Percentiles rank a stretch among this genome's conserved stretches.
phyloP scores from a whole-genome alignment of 352 stramenopile genomes.

The Phytophthora constricta region DNA sequence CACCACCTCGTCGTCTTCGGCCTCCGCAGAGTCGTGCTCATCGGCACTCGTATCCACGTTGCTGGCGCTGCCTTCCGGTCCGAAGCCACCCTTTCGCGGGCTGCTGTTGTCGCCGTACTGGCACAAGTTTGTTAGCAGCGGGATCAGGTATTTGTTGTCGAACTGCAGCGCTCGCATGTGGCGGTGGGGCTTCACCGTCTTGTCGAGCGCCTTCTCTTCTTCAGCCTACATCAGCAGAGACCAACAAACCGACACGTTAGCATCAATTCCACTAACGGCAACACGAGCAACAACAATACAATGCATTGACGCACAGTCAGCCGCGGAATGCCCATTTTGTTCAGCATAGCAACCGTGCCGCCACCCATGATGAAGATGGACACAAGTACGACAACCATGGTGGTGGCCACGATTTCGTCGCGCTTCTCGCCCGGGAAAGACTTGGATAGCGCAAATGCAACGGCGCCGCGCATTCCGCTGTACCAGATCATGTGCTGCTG shows the following conservation, averaged over 20 bases:
- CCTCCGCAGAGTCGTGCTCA: constrained; percentile 40
- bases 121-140: constrained; percentile 79
- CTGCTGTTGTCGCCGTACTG: constrained; percentile 48
- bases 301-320: constrained; percentile 59
- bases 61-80: constrained; percentile 47
- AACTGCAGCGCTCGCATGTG: constrained; percentile 86
- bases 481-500: constrained; percentile 96
- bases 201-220: constrained; percentile 77
- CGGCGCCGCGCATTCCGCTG: constrained; percentile 92
- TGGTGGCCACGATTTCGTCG: constrained; percentile 89
- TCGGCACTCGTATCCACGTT: constrained; percentile 48
- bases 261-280: neutral
- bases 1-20: constrained; percentile 74
- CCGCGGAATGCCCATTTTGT: constrained; percentile 85
- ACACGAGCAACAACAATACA: constrained; percentile 1
- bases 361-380: constrained; percentile 93
- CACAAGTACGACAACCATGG: constrained; percentile 92
- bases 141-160: constrained; percentile 89
- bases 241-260: constrained; percentile 22
- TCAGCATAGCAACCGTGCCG: constrained; percentile 89
- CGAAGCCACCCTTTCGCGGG: constrained; percentile 43
- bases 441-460: constrained; percentile 92
- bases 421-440: constrained; percentile 89
- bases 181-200: constrained; percentile 80
- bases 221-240: constrained; percentile 50